Base-by-base conservation (phyloP, 2,329 filamentous ascomycete genomes). In the Venturia carpophila region DNA sequence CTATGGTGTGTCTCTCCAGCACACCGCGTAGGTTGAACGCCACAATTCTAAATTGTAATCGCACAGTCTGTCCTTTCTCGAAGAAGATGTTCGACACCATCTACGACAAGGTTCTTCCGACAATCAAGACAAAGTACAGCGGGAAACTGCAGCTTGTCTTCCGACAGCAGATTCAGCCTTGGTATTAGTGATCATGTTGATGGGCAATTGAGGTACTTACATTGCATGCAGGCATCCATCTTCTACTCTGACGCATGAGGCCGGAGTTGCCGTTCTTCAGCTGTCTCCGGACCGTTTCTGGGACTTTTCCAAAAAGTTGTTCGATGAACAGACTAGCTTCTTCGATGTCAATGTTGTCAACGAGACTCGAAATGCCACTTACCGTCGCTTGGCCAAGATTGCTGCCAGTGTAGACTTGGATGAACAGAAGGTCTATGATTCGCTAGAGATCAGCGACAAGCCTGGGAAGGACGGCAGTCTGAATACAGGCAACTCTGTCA, bases 151-250 rank as follows among this genome's bases (percentile, higher is more conserved):
- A 89, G 70, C 81, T 96, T 70, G 84, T 97, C 72, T 90, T 97
- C 81, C 88, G 92, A 62, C 92, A 93, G 75, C 92, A 96, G 75
- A 85, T 97, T 71, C 92, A 96, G 79, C 91, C 92, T 17, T 96
- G 93, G 93, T 92, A 97, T 78, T 93, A 93, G 1, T 91, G 89
- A 24, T 92, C 62, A 24, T 10, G 15, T 37, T n/a, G 15, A 17
- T 37, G 15, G 15, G 3, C 27, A 1, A n/a, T 37, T 21, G 17
- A 39, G 30, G 37, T 37, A 19, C 52, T 58, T 37, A 58, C 52
- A 9, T 17, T 9, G 17, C 15, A 37, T 10, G n/a, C 5, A 58
- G 52, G 52, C 52, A 58, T 15, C 52, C 52, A 34, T 37, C 56
- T 17, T 58, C 74, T 0, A 81, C 78, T 0, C 75, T 81, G 37